These are phyloP conservation scores for Fagus sylvatica DNA, from an alignment of 306 rosid genomes.

Conservation along the genomic window DNA sequence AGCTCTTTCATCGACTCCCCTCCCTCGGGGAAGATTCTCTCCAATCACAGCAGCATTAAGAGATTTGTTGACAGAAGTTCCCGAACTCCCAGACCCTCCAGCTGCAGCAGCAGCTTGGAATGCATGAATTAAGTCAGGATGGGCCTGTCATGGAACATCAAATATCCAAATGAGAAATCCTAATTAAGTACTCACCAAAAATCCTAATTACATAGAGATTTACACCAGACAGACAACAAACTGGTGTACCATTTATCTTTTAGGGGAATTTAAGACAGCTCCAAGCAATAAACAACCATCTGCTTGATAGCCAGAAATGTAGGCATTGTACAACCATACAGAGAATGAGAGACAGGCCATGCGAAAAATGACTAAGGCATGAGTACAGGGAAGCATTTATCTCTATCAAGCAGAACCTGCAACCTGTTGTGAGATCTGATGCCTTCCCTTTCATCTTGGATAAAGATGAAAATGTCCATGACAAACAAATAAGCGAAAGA, in stretches of 20 bases:
- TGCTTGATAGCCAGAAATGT: not conserved
- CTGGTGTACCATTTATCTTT: not conserved
- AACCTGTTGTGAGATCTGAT: not conserved
- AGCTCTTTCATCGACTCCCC: slow-evolving; percentile 95
- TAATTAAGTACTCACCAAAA: no score
- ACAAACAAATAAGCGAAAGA: slow-evolving; percentile 15
- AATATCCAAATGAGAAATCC: slow-evolving; percentile 4
- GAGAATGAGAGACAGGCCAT: not conserved
- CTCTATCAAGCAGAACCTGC: not conserved
- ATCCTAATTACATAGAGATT: slow-evolving; percentile 14
- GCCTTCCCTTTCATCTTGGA: not conserved
- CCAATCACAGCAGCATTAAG: slow-evolving; percentile 81
- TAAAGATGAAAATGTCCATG: not conserved
- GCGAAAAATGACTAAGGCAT: not conserved
- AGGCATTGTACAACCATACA: not conserved
- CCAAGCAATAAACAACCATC: not conserved
- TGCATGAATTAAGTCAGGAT: slow-evolving; percentile 89
- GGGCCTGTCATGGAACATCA: slow-evolving; percentile 50
- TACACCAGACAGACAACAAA: not conserved
- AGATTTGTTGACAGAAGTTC: slow-evolving; percentile 59
- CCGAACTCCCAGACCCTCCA: slow-evolving; percentile 86
- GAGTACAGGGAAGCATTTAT: not conserved
- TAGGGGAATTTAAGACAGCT: not conserved
- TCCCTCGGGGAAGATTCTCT: slow-evolving; percentile 74
- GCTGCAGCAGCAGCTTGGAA: slow-evolving; percentile 88